phyloP scores from a whole-genome alignment of 2,329 filamentous ascomycete genomes.

The Coccinonectria pachysandricola region DNA sequence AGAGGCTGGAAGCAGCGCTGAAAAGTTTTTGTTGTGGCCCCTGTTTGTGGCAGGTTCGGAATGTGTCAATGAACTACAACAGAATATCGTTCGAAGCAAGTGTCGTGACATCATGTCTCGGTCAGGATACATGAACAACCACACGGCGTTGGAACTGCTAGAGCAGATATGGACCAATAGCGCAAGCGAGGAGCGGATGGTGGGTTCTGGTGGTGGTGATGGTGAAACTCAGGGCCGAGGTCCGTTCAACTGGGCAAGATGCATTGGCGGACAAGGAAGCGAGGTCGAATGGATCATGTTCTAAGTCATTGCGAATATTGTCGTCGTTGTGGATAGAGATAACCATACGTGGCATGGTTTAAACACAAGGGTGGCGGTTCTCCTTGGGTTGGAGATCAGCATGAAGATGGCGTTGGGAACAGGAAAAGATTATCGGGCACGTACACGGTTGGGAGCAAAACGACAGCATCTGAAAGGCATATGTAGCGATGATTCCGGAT shows the following conservation, averaged over 20 bases:
- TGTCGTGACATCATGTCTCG: constrained; percentile 80
- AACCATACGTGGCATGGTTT: too few species aligned
- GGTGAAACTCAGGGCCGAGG: constrained; percentile 31
- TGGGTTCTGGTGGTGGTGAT: constrained; percentile 21
- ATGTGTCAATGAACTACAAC: constrained; percentile 71
- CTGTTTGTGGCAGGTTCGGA: constrained; percentile 85
- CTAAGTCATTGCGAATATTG: too few species aligned
- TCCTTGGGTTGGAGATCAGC: too few species aligned
- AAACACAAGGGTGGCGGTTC: too few species aligned
- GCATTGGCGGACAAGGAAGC: constrained; percentile 43
- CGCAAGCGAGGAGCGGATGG: constrained; percentile 27
- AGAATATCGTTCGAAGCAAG: constrained; percentile 66
- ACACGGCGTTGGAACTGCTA: constrained; percentile 73
- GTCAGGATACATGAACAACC: constrained; percentile 88
- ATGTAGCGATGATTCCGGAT: too few species aligned
- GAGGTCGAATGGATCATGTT: constrained; percentile 61
- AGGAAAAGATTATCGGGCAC: too few species aligned
- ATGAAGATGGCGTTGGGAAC: too few species aligned
- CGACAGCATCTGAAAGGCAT: too few species aligned
- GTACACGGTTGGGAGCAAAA: too few species aligned
- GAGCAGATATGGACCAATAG: constrained; percentile 71
- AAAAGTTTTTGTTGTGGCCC: constrained; percentile 91
- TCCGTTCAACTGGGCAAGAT: constrained; percentile 49
- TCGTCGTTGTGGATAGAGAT: too few species aligned
- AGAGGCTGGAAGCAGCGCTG: constrained; percentile 57